Conservation (phyloP, 495 filamentous ascomycete species). For the Glarea lozoyensis region DNA sequence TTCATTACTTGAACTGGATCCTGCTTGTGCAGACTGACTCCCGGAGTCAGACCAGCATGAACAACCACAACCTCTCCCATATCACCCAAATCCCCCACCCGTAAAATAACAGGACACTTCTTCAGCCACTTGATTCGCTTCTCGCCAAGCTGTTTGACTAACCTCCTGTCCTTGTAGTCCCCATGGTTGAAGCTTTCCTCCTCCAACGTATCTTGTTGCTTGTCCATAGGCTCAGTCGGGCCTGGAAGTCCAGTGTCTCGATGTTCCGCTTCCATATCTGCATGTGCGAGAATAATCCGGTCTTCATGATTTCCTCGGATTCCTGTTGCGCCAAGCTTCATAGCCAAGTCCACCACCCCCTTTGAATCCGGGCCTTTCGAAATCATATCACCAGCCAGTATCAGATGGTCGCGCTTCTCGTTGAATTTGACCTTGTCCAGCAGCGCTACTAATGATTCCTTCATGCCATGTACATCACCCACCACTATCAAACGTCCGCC, state of each 20-base stretch:
- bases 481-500: constrained; percentile 53
- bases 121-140: constrained; percentile 64
- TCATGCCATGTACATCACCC: constrained; percentile 88
- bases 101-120: constrained; percentile 64
- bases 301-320: constrained; percentile 96
- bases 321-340: constrained; percentile 57
- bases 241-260: constrained; percentile 18
- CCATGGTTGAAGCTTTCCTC: constrained; percentile 27
- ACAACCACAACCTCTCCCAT: constrained; percentile 62
- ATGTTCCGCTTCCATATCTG: constrained; percentile 26
- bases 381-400: constrained; percentile 78
- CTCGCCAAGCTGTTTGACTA: constrained; percentile 44
- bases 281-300: constrained; percentile 48
- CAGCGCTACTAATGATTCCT: constrained; percentile 52
- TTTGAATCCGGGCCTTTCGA: constrained; percentile 79
- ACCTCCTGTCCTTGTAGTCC: constrained; percentile 21
- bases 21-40: constrained; percentile 58
- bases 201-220: constrained; percentile 7
- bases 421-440: constrained; percentile 61
- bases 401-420: constrained; percentile 56
- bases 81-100: constrained; percentile 47
- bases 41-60: constrained; percentile 78
- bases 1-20: constrained; percentile 82
- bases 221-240: constrained; percentile 9
- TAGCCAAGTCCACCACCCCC: constrained; percentile 69